A percentile compares a stretch with the other conserved stretches of the same genome.
phyloP scores from a whole-genome alignment of 2,329 filamentous ascomycete species.

The Chaetomiaceae sp. region DNA sequence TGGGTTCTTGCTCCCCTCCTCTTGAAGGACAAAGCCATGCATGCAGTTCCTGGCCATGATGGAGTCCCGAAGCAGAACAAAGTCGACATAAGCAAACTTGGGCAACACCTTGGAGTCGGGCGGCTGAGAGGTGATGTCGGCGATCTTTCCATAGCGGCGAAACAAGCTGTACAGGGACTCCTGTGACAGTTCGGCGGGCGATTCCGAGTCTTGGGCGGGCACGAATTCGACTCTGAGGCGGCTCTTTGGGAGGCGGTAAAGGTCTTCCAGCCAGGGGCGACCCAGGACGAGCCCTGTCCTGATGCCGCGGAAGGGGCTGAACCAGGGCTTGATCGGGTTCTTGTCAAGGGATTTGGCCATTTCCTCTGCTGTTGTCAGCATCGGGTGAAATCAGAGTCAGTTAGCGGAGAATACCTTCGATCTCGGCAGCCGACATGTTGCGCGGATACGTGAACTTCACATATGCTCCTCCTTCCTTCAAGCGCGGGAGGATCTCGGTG shows the following conservation, averaged over 20 bases:
- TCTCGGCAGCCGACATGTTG: conserved; percentile 35
- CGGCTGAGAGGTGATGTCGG: conserved; percentile 76
- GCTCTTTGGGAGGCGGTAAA: conserved; percentile 73
- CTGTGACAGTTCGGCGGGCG: conserved; percentile 67
- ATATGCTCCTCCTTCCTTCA: conserved; percentile 91
- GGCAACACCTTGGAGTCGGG: conserved; percentile 82
- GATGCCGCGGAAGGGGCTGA: conserved; percentile 73
- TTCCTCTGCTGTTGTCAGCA: conserved; percentile 33
- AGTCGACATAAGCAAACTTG: conserved; percentile 75
- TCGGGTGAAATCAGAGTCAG: neutral
- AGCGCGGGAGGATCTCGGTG: conserved; percentile 73
- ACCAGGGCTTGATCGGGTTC: conserved; percentile 79
- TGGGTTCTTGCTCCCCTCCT: conserved; percentile 67
- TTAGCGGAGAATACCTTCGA: conserved; percentile 35
- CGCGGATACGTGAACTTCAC: conserved; percentile 67
- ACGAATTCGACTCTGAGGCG: conserved; percentile 82
- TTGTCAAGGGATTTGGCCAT: conserved; percentile 61
- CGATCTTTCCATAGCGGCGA: conserved; percentile 82
- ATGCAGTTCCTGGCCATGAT: conserved; percentile 90
- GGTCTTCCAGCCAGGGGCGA: conserved; percentile 88
- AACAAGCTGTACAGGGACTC: conserved; percentile 85
- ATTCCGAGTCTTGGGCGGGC: conserved; percentile 58
- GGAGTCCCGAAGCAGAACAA: conserved; percentile 65
- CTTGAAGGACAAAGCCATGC: conserved; percentile 72
- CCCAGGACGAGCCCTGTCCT: conserved; percentile 71